phyloP scores from a whole-genome alignment of 768 basidiomycete genomes.

The Kwoniella shandongensis region DNA sequence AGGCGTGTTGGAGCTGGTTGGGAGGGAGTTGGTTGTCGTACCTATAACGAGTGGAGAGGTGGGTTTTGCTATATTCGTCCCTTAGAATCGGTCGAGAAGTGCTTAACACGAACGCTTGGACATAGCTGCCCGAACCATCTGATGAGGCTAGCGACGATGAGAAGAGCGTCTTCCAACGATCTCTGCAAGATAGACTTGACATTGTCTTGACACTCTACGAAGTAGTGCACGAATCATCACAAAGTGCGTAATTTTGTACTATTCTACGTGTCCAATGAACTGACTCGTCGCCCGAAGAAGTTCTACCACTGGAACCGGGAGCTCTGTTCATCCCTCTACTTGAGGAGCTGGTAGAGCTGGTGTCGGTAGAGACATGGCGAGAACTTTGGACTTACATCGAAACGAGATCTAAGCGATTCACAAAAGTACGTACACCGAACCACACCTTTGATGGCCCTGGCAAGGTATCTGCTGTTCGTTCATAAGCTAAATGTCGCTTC shows the following conservation, averaged over 20 bases:
- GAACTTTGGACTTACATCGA: slow-evolving; percentile 45
- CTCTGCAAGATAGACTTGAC: slow-evolving; percentile 39
- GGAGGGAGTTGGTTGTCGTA: slow-evolving; percentile 33
- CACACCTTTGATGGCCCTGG: no score
- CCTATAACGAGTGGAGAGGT: slow-evolving; percentile 32
- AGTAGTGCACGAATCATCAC: slow-evolving; percentile 22
- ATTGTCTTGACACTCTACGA: slow-evolving; percentile 44
- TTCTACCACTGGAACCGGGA: slow-evolving; percentile 38
- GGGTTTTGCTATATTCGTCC: slow-evolving; percentile 1
- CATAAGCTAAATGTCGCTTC: slow-evolving; percentile 4
- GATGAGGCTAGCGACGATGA: slow-evolving; percentile 1
- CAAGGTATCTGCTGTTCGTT: no score
- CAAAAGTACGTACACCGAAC: slow-evolving; percentile 34
- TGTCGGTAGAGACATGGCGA: slow-evolving; percentile 44
- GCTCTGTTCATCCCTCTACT: slow-evolving; percentile 45
- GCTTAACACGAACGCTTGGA: no score
- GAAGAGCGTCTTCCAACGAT: slow-evolving; percentile 19
- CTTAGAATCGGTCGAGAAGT: neutral
- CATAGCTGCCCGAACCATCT: slow-evolving; percentile 20
- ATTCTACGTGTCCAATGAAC: neutral
- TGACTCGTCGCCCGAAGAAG: slow-evolving; percentile 16
- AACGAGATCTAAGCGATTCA: slow-evolving; percentile 43
- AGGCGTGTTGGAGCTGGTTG: slow-evolving; percentile 38
- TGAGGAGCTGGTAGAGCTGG: slow-evolving; percentile 46
- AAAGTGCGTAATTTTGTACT: slow-evolving; percentile 18